Percentiles rank a stretch among this genome's conserved stretches.
Evolutionary conservation across 768 basidiomycete species (phyloP).

Genomic region (Coprinopsis strossmayeri): DNA sequence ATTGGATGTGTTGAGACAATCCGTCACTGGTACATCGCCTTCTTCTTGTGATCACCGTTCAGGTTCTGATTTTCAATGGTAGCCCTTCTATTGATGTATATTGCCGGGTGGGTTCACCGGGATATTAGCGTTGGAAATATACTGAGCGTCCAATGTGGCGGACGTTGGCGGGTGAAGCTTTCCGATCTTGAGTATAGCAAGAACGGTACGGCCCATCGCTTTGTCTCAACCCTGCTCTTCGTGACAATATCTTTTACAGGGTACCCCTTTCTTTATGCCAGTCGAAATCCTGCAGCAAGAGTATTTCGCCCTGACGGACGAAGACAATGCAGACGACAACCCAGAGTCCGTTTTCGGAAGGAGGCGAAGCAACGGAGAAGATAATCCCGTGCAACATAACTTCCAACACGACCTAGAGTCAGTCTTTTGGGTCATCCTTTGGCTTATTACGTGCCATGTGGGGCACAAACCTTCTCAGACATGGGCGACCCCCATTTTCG

Average conservation of each 20-base stretch:
- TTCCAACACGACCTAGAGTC: background rate
- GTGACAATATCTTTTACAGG: background rate
- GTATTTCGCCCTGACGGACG: background rate
- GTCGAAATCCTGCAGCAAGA: background rate
- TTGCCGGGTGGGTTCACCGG: background rate
- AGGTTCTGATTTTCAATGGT: background rate
- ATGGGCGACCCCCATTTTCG: too few species aligned
- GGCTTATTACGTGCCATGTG: too few species aligned
- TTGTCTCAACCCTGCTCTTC: background rate
- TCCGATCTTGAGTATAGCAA: background rate
- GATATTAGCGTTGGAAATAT: background rate
- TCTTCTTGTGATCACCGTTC: background rate
- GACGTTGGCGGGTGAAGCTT: background rate
- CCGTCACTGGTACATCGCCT: background rate
- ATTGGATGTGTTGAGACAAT: background rate
- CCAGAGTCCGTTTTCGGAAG: background rate
- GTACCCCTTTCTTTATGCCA: background rate
- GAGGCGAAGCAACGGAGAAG: background rate
- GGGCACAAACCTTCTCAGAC: too few species aligned
- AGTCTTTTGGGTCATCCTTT: background rate
- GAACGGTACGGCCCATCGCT: background rate
- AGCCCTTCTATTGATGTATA: background rate
- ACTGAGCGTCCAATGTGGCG: background rate
- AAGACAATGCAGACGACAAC: background rate
- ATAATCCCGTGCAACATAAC: background rate